Conservation (phyloP, 2,329 filamentous ascomycete species). For the Scortechinia acanthostroma region DNA sequence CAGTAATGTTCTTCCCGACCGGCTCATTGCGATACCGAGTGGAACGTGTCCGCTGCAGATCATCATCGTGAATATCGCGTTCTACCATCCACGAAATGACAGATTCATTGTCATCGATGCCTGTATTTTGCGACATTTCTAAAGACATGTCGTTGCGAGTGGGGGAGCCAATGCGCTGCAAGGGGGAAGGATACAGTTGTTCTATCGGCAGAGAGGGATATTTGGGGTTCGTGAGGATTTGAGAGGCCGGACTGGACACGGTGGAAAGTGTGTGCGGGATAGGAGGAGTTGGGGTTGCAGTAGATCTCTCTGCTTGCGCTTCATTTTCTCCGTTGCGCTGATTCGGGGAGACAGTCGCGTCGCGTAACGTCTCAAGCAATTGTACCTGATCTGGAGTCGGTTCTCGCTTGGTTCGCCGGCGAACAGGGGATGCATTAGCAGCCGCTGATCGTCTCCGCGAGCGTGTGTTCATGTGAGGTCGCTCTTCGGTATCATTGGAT, state of each 20-base stretch:
- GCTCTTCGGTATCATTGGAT: neutral
- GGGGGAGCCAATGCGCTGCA: neutral
- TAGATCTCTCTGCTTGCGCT: no score
- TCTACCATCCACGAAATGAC: constrained; percentile 21
- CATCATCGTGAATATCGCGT: constrained; percentile 21
- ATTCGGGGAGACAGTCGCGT: constrained; percentile 12
- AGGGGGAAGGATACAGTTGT: constrained; percentile 4
- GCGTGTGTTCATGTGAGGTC: neutral
- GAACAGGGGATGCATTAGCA: constrained; percentile 5
- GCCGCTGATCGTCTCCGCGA: neutral
- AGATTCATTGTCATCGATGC: constrained; percentile 18
- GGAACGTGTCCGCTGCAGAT: constrained; percentile 20
- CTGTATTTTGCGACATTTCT: neutral
- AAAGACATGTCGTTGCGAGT: neutral
- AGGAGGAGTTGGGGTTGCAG: constrained; percentile 21
- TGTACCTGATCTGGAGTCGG: constrained; percentile 22
- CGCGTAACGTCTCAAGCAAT: constrained; percentile 15
- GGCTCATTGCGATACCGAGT: constrained; percentile 10
- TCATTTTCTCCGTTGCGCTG: constrained; percentile 7
- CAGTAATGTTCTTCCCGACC: constrained; percentile 20
- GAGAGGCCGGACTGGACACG: constrained; percentile 15
- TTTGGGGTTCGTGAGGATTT: no score
- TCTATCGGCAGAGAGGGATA: constrained; percentile 10
- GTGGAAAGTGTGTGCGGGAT: constrained; percentile 19
- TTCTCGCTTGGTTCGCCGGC: constrained; percentile 13